Base-by-base conservation (phyloP, 441 rosid genomes). In the Adansonia gregorii region DNA sequence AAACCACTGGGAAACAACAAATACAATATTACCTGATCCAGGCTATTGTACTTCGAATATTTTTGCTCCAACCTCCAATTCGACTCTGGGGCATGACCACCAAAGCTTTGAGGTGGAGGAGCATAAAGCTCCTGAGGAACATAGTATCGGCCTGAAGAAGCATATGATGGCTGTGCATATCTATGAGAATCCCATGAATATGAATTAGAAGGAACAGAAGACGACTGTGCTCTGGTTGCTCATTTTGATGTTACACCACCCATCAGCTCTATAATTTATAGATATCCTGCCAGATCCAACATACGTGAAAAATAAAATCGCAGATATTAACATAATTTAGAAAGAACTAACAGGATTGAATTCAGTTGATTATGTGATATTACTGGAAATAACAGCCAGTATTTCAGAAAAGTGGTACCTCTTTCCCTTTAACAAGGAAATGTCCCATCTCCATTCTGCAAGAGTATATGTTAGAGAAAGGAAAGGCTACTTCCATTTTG, bases 31-130 rank as follows among this genome's bases (percentile, higher is more conserved):
- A 93, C 98, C 97, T 95, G 96, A 58, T 89, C 97, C 24, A 95
- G 85, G 84, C 87, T 88, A 56, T 79, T 83, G 80, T 90, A 95
- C 83, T 88, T 86, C 7, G 97, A 90, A 77, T 83, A 93, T 84
- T 92, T 93, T 81, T 93, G 86, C 84, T 90, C 94, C 78, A 94
- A 82, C 80, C 77, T 87, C 91, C 81, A 86, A 24, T 72, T 79
- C 11, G 89, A 73, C 54, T 85, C 79, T 2, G 86, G 77, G 51
- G 86, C 80, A 56, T 15, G 82, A 78, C 80, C 63, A 12, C 78
- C 78, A 48, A 87, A 79, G 73, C 83, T 80, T 71, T 76, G 88
- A 83, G 88, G 78, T n/a, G 86, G 82, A 19, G 84, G 71, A 48
- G 76, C 79, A 69, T 85, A 85, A 24, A 77, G 77, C 67, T 78